Evolutionary conservation across 805 yeast species (phyloP).

Genomic region (Kodamaea restingae): DNA sequence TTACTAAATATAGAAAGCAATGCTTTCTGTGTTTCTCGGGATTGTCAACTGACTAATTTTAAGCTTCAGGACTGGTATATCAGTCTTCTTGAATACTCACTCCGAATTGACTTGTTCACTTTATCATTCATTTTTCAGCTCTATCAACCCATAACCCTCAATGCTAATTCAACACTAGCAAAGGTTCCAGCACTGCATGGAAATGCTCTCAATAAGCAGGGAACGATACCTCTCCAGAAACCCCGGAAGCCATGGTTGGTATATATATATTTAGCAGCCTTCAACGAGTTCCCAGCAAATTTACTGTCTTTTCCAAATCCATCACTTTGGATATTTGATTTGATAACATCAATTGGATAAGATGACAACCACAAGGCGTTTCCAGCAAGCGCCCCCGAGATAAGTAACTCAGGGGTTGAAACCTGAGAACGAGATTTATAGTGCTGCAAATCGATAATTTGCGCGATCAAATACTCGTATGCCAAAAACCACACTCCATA

Average conservation of each 20-base stretch:
- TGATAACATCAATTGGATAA: constrained; percentile 50
- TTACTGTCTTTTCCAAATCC: constrained; percentile 40
- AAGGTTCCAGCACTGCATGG: constrained; percentile 74
- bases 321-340: constrained; percentile 52
- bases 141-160: constrained; percentile 52
- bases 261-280: constrained; percentile 39
- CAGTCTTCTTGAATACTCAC: no score
- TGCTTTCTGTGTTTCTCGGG: no score
- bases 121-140: background rate
- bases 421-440: constrained; percentile 44
- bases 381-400: constrained; percentile 65
- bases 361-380: constrained; percentile 59
- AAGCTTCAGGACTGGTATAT: no score
- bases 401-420: constrained; percentile 51
- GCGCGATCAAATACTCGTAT: constrained; percentile 52
- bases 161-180: constrained; percentile 68
- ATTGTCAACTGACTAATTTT: no score
- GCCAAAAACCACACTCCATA: constrained; percentile 73
- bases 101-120: background rate
- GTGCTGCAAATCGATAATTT: constrained; percentile 28
- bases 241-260: constrained; percentile 44
- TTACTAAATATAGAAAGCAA: no score
- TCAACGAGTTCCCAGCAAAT: constrained; percentile 37
- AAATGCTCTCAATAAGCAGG: constrained; percentile 56
- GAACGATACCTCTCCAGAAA: constrained; percentile 61